A percentile compares a stretch with the other conserved stretches of the same genome.
These are phyloP conservation scores for Lentinula raphanica DNA, from an alignment of 768 basidiomycete species.

Conservation along the genomic window DNA sequence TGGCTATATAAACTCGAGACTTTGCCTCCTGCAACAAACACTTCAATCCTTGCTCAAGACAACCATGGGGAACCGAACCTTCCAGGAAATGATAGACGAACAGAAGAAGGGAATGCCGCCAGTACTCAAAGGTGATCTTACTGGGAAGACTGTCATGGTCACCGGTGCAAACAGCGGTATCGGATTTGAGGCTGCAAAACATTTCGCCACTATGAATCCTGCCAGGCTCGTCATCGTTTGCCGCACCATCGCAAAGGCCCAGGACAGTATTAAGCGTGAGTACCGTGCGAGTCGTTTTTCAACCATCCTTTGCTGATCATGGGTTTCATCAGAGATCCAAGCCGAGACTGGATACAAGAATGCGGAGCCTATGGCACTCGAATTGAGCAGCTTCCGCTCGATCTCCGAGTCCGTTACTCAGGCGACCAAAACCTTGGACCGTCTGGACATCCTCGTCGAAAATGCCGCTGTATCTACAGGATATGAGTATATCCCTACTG, in stretches of 20 bases:
- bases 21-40: background rate
- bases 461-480: conserved; percentile 30
- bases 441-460: conserved; percentile 40
- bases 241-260: conserved; percentile 29
- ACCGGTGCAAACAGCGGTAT: conserved; percentile 48
- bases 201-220: conserved; percentile 42
- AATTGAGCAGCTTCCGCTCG: conserved; percentile 36
- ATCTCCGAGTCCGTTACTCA: conserved; percentile 33
- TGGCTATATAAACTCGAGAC: background rate
- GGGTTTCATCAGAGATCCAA: conserved; percentile 22
- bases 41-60: background rate
- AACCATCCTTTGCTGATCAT: background rate
- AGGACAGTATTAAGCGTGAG: conserved; percentile 30
- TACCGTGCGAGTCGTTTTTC: background rate
- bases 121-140: conserved; percentile 30
- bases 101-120: conserved; percentile 16
- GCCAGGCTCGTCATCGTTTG: conserved; percentile 34
- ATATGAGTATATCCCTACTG: conserved; percentile 18
- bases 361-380: conserved; percentile 35
- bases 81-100: background rate
- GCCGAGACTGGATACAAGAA: conserved; percentile 27
- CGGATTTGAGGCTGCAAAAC: conserved; percentile 41
- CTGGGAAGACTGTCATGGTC: conserved; percentile 45
- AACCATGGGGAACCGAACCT: conserved; percentile 1
- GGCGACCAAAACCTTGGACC: conserved; percentile 24